Base-by-base conservation (phyloP, 2,329 filamentous ascomycete species). In the Penicillium sp. region DNA sequence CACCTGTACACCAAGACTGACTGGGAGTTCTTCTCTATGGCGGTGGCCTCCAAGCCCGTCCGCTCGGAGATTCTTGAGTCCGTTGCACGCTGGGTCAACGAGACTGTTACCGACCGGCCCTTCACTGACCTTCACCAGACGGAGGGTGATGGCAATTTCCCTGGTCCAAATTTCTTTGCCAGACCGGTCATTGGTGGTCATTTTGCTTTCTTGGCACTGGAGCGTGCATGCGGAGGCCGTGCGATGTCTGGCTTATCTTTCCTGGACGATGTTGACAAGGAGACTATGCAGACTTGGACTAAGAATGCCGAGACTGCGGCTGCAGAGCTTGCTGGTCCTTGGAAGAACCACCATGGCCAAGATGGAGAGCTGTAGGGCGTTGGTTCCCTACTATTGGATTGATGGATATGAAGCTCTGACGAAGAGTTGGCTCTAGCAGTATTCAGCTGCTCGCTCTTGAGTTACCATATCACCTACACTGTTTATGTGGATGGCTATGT, bases 1-100 rank as follows among this genome's bases (percentile, higher is more conserved):
- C 91, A 95, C 73, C 74, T 93, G 3, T 95, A 95, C 74, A 89
- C 91, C 33, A 96, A 96, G 77, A 92, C 88, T 29, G 92, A 96
- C 75, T 96, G 92, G 92, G 88, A 95, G 67, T 92, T 96, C 72
- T 93, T 95, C 73, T 90, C 91, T 0, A 91, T 92, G 47, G 90
- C 91, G 1, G 88, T 96, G 5, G 85, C 90, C 4, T 87, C 86
- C 64, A 83, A 84, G 70, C 77, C 81, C 57, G 89, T 89, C 1
- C 83, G 91, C 53, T 81, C 82, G 3, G 85, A 89, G 70, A 92
- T 96, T 50, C 77, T 95, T 35, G 82, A 91, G 58, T 84, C 85
- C 19, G 88, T 95, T 42, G 90, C 90, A 1, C 79, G 78, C 55
- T 96, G 92, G 92, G 80, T 96, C 58, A 96, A 95, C 68, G 90